These are phyloP conservation scores for Achlya hypogyna DNA, from an alignment of 352 stramenopile species.

Conservation along the genomic window DNA sequence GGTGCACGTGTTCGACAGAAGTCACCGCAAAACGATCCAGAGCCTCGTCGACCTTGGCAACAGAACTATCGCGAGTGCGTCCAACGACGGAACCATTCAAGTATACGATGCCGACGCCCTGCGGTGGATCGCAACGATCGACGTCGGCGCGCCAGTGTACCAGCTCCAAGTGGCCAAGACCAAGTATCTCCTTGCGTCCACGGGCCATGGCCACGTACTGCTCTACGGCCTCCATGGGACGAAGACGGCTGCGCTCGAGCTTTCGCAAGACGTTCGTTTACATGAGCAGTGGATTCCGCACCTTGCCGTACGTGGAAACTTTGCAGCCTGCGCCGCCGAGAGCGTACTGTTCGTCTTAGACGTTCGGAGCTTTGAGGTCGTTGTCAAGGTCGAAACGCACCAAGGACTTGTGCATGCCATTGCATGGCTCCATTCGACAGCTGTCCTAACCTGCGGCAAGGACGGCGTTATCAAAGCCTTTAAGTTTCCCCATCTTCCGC, in stretches of 20 bases:
- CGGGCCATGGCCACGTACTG: constrained; percentile 48
- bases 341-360: constrained; percentile 53
- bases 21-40: constrained; percentile 49
- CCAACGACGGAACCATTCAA: constrained; percentile 68
- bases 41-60: constrained; percentile 25
- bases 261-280: no score
- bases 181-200: constrained; percentile 46
- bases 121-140: constrained; percentile 36
- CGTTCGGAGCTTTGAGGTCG: constrained; percentile 29
- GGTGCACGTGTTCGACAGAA: constrained; percentile 23
- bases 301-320: constrained; percentile 33
- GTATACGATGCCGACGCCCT: constrained; percentile 40
- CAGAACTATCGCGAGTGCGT: constrained; percentile 42
- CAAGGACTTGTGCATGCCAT: constrained; percentile 62
- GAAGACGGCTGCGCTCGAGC: constrained; percentile 14
- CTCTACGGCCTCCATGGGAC: constrained; percentile 25
- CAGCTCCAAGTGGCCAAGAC: constrained; percentile 27
- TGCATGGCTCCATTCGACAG: constrained; percentile 29
- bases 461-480: constrained; percentile 53
- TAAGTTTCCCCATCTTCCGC: background rate
- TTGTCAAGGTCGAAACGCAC: constrained; percentile 32
- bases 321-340: constrained; percentile 46
- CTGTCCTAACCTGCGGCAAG: constrained; percentile 41
- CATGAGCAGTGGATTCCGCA: constrained; percentile 64
- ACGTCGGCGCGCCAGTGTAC: constrained; percentile 45